These are phyloP conservation scores for Phlegmacium glaucopus DNA, from an alignment of 768 basidiomycete species.

Conservation along the genomic window DNA sequence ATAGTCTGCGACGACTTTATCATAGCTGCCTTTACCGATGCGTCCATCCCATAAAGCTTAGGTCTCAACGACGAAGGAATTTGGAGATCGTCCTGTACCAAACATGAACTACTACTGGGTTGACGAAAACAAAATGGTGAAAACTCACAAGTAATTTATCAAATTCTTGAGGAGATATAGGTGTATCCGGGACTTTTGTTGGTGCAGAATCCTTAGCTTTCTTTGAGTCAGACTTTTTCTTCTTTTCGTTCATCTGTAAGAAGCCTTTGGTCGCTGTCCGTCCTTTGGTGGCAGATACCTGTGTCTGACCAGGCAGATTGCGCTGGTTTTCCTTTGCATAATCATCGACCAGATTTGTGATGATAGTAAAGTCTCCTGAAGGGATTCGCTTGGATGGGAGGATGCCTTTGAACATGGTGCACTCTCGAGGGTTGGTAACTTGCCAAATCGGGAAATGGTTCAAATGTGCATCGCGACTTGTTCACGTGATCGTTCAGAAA, in stretches of 20 bases:
- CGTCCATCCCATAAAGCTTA: conserved; percentile 78
- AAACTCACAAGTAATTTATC: conserved; percentile 72
- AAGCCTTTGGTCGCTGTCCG: conserved; percentile 29
- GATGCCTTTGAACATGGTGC: conserved; percentile 77
- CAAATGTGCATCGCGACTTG: conserved; percentile 29
- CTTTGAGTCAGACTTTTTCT: conserved; percentile 45
- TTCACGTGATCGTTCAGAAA: conserved; percentile 18
- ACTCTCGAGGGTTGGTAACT: conserved; percentile 21
- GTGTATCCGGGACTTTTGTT: conserved; percentile 38
- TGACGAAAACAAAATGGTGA: not conserved
- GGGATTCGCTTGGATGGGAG: conserved; percentile 65
- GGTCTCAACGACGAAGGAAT: conserved; percentile 76
- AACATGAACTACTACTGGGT: conserved; percentile 8
- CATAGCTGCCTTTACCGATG: conserved; percentile 88
- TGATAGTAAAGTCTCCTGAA: conserved; percentile 70
- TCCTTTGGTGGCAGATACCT: conserved; percentile 17
- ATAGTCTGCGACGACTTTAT: conserved; percentile 78
- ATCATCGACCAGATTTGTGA: conserved; percentile 51
- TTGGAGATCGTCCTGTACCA: conserved; percentile 77
- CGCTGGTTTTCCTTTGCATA: conserved; percentile 70
- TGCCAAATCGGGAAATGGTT: conserved; percentile 31
- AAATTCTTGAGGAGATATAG: conserved; percentile 53
- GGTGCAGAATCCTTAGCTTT: conserved; percentile 21
- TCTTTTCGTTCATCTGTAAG: conserved; percentile 33
- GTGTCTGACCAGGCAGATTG: conserved; percentile 12